These are phyloP conservation scores for Cyberlindnera suaveolens DNA, from an alignment of 805 yeast species.

Conservation along the genomic window DNA sequence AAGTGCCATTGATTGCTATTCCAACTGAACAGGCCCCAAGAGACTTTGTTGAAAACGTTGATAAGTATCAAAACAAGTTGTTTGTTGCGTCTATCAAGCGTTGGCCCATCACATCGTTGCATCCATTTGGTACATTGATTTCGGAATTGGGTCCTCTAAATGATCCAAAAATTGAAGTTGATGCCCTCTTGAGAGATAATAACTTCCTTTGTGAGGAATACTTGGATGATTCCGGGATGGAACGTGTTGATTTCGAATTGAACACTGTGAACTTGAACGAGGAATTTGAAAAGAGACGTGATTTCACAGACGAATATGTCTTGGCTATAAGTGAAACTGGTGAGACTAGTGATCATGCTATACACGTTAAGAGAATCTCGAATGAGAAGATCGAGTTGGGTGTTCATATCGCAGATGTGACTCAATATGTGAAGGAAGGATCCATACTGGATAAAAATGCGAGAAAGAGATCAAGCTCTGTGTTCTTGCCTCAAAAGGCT, in stretches of 20 bases:
- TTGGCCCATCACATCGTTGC: conserved; percentile 98
- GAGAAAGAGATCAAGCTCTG: conserved; percentile 84
- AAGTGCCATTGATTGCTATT: conserved; percentile 95
- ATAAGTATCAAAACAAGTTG: conserved; percentile 68
- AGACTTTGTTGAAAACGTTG: conserved; percentile 91
- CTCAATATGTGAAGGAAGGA: conserved; percentile 66
- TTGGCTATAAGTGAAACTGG: conserved; percentile 58
- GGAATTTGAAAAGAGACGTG: conserved; percentile 37
- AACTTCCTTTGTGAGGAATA: conserved; percentile 80
- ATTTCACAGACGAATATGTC: conserved; percentile 53
- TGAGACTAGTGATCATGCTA: conserved; percentile 64
- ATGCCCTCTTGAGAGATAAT: conserved; percentile 83
- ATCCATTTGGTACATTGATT: conserved; percentile 93
- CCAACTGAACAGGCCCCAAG: conserved; percentile 98
- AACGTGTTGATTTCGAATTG: conserved; percentile 29
- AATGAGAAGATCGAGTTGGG: conserved; percentile 71
- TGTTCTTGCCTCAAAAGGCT: conserved; percentile 73
- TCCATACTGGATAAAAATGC: conserved; percentile 82
- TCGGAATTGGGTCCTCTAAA: conserved; percentile 80
- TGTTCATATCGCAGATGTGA: conserved; percentile 77
- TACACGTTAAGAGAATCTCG: conserved; percentile 64
- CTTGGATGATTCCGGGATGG: conserved; percentile 33
- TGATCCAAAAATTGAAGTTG: conserved; percentile 73
- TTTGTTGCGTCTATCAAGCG: conserved; percentile 95
- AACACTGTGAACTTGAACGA: conserved; percentile 23